Evolutionary conservation across 768 basidiomycete genomes (phyloP), one percentile per base, ranked within the genome.

Genomic region (Agrocybe praecox): DNA sequence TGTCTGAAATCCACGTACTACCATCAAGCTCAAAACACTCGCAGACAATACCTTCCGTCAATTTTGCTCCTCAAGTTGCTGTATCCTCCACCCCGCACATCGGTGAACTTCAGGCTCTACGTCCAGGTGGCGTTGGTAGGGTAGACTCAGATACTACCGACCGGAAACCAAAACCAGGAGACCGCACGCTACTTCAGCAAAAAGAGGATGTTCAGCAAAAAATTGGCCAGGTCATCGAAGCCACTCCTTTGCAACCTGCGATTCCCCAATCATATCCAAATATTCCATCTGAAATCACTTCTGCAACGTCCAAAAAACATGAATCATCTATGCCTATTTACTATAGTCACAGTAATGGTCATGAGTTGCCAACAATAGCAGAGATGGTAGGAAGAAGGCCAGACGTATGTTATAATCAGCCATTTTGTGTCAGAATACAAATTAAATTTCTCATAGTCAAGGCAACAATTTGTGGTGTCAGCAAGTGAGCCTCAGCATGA

Each of bases 371-470:
- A 40, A n/a, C 14, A 4, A 40, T 40, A 6, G n/a, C 12, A 40
- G 36, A 40, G 36, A n/a, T 12, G 14, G 36, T 40, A 40, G 36
- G n/a, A 40, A 40, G 36, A 15, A 4, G 36, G 6, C 36, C 36
- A 15, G 36, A n/a, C n/a, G 36, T 40, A 40, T 40, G 36, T 40
- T 40, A 40, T 40, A 14, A 32, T 34, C 46, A 14, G 26, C 34
- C 17, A 36, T 46, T 10, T 47, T 18, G 14, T 22, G 19, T 22
- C 32, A 34, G 18, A 23, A 23, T 34, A n/a, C 22, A 18, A 29
- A 48, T 34, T 46, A 42, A 54, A 47, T 22, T 36, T 14, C 43
- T 5, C 43, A 26, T 33, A 58, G 57, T 50, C 52, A 26, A 53
- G 42, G 43, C 19, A 32, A 8, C 48, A 58, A 40, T 40, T 40